A percentile compares a stretch with the other conserved stretches of the same genome.
phyloP scores from a whole-genome alignment of 352 stramenopile species.

The Pythium phragmitis region DNA sequence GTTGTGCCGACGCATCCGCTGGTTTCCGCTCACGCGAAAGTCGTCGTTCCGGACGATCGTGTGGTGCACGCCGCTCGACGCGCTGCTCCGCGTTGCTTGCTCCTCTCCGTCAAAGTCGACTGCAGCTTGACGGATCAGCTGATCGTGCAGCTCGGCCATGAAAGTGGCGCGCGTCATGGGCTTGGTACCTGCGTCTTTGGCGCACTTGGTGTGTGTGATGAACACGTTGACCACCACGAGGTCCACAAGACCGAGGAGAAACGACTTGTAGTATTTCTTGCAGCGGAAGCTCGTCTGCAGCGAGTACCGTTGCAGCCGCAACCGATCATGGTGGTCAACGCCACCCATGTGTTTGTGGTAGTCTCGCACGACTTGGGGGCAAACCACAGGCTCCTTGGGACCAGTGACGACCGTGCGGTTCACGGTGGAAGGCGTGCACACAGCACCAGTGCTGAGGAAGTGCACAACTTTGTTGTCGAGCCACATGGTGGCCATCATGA shows the following conservation, averaged over 20 bases:
- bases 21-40: not conserved
- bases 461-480: slow-evolving; percentile 36
- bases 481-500: slow-evolving; percentile 25
- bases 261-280: slow-evolving; percentile 1
- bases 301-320: slow-evolving; percentile 18
- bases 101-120: slow-evolving; percentile 1
- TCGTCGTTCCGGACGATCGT: not conserved
- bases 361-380: slow-evolving; percentile 8
- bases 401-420: slow-evolving; percentile 15
- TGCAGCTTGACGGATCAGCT: not conserved
- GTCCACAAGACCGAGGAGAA: not conserved
- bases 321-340: slow-evolving; percentile 14
- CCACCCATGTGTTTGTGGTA: slow-evolving; percentile 22
- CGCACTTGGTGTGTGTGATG: slow-evolving; percentile 17
- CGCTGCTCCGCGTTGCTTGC: not conserved
- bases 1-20: not conserved
- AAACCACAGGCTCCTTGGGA: slow-evolving; percentile 9
- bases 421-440: slow-evolving; percentile 12
- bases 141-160: slow-evolving; percentile 16
- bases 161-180: slow-evolving; percentile 1
- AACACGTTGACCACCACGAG: slow-evolving; percentile 26
- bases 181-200: not conserved
- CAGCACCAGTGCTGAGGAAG: slow-evolving; percentile 27
- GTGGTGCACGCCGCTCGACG: not conserved
- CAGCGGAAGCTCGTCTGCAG: slow-evolving; percentile 9